Percentiles rank a stretch among this genome's conserved stretches.
These are phyloP conservation scores for Leishmania major DNA, from an alignment of 208 protist genomes.

Conservation along the genomic window DNA sequence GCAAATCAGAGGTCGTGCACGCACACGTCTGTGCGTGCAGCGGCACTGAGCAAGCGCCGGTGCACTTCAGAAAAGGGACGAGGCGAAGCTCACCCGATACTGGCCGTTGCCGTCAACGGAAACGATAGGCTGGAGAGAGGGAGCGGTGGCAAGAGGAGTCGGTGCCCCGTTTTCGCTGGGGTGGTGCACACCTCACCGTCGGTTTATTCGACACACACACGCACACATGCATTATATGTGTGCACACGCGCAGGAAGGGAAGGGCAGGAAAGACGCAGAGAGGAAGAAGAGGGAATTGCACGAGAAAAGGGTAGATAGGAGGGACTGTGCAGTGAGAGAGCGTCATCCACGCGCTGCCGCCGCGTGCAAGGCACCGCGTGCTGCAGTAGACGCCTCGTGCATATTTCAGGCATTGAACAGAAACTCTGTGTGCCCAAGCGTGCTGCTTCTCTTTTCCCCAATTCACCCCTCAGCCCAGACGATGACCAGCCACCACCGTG, in stretches of 20 bases:
- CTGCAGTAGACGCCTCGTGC: neutral
- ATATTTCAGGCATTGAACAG: neutral
- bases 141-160: neutral
- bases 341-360: neutral
- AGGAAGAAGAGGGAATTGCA: neutral
- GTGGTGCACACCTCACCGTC: neutral
- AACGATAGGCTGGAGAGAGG: neutral
- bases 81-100: neutral
- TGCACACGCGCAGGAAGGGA: neutral
- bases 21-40: neutral
- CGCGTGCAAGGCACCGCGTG: neutral
- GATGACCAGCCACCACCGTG: neutral
- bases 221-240: neutral
- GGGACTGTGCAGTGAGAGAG: neutral
- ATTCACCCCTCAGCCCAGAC: neutral
- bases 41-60: neutral
- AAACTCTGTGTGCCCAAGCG: neutral
- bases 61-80: neutral
- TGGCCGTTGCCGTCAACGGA: neutral
- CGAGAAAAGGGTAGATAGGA: neutral
- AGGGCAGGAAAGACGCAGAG: conserved; percentile 1
- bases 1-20: too few relatives aligned
- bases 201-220: neutral
- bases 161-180: neutral
- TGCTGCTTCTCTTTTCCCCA: neutral